Evolutionary conservation across 2,329 filamentous ascomycete species (phyloP), one percentile per base, ranked within the genome.

Genomic region (Truncatella angustata): DNA sequence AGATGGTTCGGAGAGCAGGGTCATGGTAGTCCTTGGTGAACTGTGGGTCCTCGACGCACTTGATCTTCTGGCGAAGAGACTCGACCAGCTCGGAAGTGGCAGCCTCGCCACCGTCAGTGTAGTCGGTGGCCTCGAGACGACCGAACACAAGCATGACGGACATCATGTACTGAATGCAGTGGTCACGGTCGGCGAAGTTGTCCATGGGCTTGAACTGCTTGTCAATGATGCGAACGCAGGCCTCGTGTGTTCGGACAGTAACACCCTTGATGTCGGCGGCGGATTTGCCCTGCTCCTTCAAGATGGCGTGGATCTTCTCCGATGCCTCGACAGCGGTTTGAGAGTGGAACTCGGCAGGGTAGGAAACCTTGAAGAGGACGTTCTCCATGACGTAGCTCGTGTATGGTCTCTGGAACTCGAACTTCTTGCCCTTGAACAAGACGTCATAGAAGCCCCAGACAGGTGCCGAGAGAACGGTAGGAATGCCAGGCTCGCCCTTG

Each of bases 321-420:
- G 93, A 92, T 43, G 91, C 91, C 76, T 99, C 94, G 60, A 97
- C 91, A 61, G 94, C 94, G 34, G 94, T 99, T 77, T 99, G 94
- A 18, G 93, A 97, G 82, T 97, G 93, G 81, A 97, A 97, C 71
- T 97, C 93, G 66, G 92, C 91, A 81, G 93, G 93, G 72, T 97
- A 97, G 42, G 94, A 99, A 55, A 99, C 94, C 84, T 99, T 99
- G 87, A 99, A 99, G 58, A 99, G 86, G 55, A 99, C 91, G 68
- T 97, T 99, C 85, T 99, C 94, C 94, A 99, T 99, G 61, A 99
- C 94, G 73, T 99, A 99, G 80, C 89, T 96, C 69, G 92, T 93
- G 69, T 99, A 99, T 54, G 87, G 85, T 57, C 94, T 86, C 80
- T 97, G 93, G 82, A 97, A 99, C 72, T 91, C 79, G 71, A 99